phyloP scores from a whole-genome alignment of 192 early-diverging fungal species.

The Pilobolus umbonatus region DNA sequence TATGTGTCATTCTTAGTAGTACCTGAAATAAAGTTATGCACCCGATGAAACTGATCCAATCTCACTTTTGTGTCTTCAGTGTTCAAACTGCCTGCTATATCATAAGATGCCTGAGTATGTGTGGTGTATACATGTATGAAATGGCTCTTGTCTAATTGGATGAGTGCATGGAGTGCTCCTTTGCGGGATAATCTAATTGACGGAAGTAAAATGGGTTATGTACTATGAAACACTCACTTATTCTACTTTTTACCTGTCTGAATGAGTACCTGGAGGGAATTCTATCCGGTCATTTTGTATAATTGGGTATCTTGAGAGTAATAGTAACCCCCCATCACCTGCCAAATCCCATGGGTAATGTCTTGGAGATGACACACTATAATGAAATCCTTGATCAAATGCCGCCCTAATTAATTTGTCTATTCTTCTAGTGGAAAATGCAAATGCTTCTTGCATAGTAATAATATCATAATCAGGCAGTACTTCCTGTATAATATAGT shows the following conservation, averaged over 20 bases:
- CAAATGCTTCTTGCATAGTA: constrained; percentile 80
- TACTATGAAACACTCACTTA: neutral
- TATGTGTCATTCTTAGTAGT: constrained; percentile 31
- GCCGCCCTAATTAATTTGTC: constrained; percentile 54
- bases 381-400: constrained; percentile 62
- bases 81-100: constrained; percentile 37
- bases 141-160: constrained; percentile 40
- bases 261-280: constrained; percentile 61
- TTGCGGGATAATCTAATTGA: constrained; percentile 52
- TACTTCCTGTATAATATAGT: constrained; percentile 58
- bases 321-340: constrained; percentile 73
- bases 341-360: constrained; percentile 54
- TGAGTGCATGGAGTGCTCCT: constrained; percentile 73
- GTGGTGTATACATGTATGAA: constrained; percentile 74
- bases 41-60: constrained; percentile 54
- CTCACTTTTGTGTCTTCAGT: constrained; percentile 54
- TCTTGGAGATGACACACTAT: constrained; percentile 49
- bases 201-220: neutral
- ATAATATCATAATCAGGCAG: constrained; percentile 69
- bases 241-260: constrained; percentile 55
- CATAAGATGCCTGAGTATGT: constrained; percentile 78
- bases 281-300: constrained; percentile 48
- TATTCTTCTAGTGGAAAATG: constrained; percentile 59
- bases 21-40: constrained; percentile 59
- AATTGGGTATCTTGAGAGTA: constrained; percentile 68